Conservation (phyloP, 108 stramenopile genomes). For the Nannochloropsis salina region DNA sequence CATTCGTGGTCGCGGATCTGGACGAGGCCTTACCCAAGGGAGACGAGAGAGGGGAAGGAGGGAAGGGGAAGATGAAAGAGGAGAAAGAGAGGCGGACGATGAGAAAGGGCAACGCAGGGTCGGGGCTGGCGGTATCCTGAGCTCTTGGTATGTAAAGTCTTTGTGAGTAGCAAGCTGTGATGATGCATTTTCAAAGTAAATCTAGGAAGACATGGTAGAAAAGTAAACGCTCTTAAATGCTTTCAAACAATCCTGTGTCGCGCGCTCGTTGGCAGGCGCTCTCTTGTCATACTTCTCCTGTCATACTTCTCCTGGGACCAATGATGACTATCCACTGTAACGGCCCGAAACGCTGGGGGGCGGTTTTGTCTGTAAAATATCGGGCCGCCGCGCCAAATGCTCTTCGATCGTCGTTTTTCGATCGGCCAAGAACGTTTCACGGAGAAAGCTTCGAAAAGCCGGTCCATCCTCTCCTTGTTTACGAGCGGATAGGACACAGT, state of each 20-base stretch:
- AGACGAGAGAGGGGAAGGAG: background rate
- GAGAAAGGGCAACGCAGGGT: background rate
- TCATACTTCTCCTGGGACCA: too few relatives aligned
- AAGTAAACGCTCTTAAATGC: too few relatives aligned
- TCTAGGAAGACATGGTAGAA: too few relatives aligned
- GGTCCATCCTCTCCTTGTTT: conserved; percentile 48
- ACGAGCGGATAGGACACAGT: conserved; percentile 70
- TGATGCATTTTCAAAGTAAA: too few relatives aligned
- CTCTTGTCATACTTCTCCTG: too few relatives aligned
- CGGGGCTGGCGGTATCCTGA: too few relatives aligned
- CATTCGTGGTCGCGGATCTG: background rate
- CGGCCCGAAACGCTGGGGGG: background rate
- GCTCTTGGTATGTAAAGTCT: too few relatives aligned
- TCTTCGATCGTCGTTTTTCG: conserved; percentile 63
- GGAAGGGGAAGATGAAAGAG: background rate
- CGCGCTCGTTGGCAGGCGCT: too few relatives aligned
- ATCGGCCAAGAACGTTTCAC: conserved; percentile 71
- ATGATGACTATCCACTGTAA: background rate
- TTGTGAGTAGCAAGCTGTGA: too few relatives aligned
- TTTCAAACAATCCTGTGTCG: too few relatives aligned
- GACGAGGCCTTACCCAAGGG: background rate
- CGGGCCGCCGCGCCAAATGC: conserved; percentile 50
- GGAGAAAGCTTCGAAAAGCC: conserved; percentile 66
- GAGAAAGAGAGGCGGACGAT: background rate
- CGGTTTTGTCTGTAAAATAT: background rate